Evolutionary conservation across 345 rosid genomes (phyloP).

Genomic region (Eucalyptus marginata): DNA sequence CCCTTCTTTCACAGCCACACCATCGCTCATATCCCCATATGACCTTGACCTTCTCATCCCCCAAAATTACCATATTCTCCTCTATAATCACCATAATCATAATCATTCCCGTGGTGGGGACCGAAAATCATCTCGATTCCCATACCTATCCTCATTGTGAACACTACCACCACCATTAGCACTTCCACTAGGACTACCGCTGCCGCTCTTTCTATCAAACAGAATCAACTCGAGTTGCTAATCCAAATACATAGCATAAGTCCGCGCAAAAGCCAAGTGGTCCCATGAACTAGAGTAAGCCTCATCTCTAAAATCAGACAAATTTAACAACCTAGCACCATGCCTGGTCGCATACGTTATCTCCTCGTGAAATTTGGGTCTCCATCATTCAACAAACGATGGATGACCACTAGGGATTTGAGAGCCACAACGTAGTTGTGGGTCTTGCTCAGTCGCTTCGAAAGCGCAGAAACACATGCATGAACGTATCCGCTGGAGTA

Average conservation of each 20-base stretch:
- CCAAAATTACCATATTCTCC: slow-evolving; percentile 24
- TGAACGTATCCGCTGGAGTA: slow-evolving; percentile 46
- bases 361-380: slow-evolving; percentile 50
- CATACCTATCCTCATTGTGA: slow-evolving; percentile 25
- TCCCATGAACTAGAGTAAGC: slow-evolving; percentile 88
- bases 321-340: slow-evolving; percentile 58
- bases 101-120: slow-evolving; percentile 56
- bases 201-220: slow-evolving; percentile 27
- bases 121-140: slow-evolving; percentile 30
- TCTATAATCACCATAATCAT: neutral
- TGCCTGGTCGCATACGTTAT: slow-evolving; percentile 41
- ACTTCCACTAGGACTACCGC: neutral
- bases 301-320: slow-evolving; percentile 69
- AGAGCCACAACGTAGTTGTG: slow-evolving; percentile 81
- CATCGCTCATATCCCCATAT: slow-evolving; percentile 56
- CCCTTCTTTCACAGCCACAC: slow-evolving; percentile 30
- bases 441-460: slow-evolving; percentile 52
- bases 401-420: slow-evolving; percentile 56
- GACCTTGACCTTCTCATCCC: slow-evolving; percentile 49
- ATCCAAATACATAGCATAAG: slow-evolving; percentile 53
- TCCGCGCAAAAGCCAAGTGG: slow-evolving; percentile 48
- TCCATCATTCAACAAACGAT: slow-evolving; percentile 52
- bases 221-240: too few relatives aligned
- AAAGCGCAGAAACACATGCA: slow-evolving; percentile 52
- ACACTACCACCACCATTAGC: slow-evolving; percentile 10